These are phyloP conservation scores for Vigna mungo DNA, from an alignment of 306 rosid species.

Conservation along the genomic window DNA sequence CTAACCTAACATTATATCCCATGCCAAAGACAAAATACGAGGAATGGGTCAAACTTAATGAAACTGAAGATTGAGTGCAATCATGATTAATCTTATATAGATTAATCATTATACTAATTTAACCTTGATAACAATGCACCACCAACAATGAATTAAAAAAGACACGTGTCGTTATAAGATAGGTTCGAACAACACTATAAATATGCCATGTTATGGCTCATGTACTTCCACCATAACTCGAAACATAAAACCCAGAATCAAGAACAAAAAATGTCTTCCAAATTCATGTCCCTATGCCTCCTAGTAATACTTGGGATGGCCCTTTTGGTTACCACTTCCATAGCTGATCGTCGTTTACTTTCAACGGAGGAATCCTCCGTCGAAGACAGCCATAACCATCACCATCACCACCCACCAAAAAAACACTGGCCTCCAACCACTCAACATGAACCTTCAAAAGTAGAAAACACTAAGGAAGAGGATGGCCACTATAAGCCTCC, in stretches of 20 bases:
- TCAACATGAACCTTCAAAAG: not conserved
- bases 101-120: not conserved
- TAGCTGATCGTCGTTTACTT: not conserved
- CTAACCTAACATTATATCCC: no score
- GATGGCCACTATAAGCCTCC: not conserved
- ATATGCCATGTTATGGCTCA: not conserved
- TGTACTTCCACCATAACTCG: not conserved
- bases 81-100: not conserved
- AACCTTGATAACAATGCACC: conserved; percentile 29
- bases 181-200: conserved; percentile 11
- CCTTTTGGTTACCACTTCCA: no score
- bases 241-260: not conserved
- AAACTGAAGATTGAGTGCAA: not conserved
- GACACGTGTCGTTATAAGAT: not conserved
- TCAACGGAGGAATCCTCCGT: not conserved
- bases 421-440: conserved; percentile 30
- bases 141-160: conserved; percentile 28
- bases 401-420: not conserved
- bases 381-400: not conserved
- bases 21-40: not conserved
- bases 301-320: not conserved
- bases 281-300: not conserved
- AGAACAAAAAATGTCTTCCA: conserved; percentile 24
- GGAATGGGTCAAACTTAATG: not conserved
- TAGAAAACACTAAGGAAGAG: not conserved